These are phyloP conservation scores for Tetragonia tetragonoides DNA, from an alignment of 148 eudicot genomes.

Conservation along the genomic window DNA sequence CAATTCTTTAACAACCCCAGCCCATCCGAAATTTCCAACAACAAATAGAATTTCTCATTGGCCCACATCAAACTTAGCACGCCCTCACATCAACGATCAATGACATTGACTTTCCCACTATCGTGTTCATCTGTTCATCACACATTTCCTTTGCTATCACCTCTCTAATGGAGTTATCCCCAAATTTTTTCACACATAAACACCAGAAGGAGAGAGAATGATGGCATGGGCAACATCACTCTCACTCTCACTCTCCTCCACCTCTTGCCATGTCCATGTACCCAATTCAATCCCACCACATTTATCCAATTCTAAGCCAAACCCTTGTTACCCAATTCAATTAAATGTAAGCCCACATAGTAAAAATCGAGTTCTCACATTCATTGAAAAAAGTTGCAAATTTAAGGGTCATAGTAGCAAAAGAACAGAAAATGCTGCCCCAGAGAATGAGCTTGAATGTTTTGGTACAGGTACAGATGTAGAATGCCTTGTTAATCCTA, in stretches of 20 bases:
- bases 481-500: constrained; percentile 38
- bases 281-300: constrained; percentile 1
- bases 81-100: no score
- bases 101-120: neutral
- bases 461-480: constrained; percentile 56
- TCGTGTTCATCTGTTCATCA: constrained; percentile 1
- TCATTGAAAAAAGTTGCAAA: neutral
- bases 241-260: constrained; percentile 22
- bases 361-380: neutral
- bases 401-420: neutral
- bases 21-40: no score
- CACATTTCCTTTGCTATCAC: neutral
- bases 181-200: neutral
- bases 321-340: neutral
- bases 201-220: neutral
- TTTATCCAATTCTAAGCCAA: neutral
- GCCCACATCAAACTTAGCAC: neutral
- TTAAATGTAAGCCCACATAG: neutral
- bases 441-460: constrained; percentile 35
- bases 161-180: neutral
- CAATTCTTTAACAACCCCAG: no score
- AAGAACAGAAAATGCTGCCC: constrained; percentile 3
- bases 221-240: constrained; percentile 23
- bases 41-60: no score
- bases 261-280: neutral